A percentile compares a stretch with the other conserved stretches of the same genome.
Evolutionary conservation across 805 yeast genomes (phyloP).

Genomic region (Teunomyces atbi): DNA sequence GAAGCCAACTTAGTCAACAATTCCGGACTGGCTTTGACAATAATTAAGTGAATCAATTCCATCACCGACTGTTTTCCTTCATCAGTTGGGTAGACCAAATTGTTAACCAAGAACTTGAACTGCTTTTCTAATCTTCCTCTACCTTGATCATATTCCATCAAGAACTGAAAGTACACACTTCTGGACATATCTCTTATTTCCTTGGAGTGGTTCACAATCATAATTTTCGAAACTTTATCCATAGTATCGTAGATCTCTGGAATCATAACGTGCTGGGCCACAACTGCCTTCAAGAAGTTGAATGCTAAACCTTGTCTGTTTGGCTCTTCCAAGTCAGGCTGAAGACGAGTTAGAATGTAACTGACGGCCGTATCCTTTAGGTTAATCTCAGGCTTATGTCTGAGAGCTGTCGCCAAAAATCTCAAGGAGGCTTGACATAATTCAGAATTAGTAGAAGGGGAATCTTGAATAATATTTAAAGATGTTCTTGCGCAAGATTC

Average conservation of each 20-base stretch:
- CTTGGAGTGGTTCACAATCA: slow-evolving; percentile 85
- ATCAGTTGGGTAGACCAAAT: slow-evolving; percentile 79
- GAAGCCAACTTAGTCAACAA: slow-evolving; percentile 60
- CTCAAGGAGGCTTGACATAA: slow-evolving; percentile 77
- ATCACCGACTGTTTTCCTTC: slow-evolving; percentile 86
- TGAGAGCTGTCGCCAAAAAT: slow-evolving; percentile 67
- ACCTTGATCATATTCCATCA: slow-evolving; percentile 95
- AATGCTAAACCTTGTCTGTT: slow-evolving; percentile 85
- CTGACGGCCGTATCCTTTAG: slow-evolving; percentile 71
- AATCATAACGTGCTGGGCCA: slow-evolving; percentile 67
- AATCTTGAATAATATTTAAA: slow-evolving; percentile 63
- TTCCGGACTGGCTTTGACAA: slow-evolving; percentile 62
- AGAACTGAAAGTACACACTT: slow-evolving; percentile 75
- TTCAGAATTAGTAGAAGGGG: slow-evolving; percentile 75
- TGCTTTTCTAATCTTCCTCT: slow-evolving; percentile 79
- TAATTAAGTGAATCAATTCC: slow-evolving; percentile 75
- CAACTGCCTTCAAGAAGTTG: slow-evolving; percentile 75
- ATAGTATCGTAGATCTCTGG: slow-evolving; percentile 90
- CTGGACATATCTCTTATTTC: slow-evolving; percentile 84
- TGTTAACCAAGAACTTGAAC: slow-evolving; percentile 74
- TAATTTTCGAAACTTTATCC: slow-evolving; percentile 74
- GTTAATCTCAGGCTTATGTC: slow-evolving; percentile 63
- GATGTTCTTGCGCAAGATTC: slow-evolving; percentile 60
- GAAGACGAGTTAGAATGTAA: slow-evolving; percentile 66
- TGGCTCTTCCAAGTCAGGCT: slow-evolving; percentile 89